Conservation (phyloP, 108 stramenopile species). For the Cyclotella cryptica region DNA sequence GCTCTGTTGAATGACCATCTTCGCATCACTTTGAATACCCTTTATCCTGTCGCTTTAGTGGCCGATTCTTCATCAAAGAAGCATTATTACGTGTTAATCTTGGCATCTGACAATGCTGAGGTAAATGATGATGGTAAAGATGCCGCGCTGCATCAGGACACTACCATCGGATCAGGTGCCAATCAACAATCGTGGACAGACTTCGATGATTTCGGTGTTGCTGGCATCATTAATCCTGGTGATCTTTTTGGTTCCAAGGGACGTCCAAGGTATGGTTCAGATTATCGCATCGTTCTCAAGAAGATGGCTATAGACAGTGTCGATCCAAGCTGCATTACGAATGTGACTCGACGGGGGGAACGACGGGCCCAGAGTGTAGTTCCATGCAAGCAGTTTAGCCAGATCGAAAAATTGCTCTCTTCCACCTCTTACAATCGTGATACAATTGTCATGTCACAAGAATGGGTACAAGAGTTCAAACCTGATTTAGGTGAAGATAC, state of each 20-base stretch:
- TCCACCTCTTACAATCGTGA: slow-evolving; percentile 23
- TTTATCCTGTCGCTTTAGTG: slow-evolving; percentile 53
- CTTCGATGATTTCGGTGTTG: slow-evolving; percentile 13
- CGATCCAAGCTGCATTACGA: slow-evolving; percentile 7
- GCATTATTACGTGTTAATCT: slow-evolving; percentile 44
- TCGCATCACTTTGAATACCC: slow-evolving; percentile 1
- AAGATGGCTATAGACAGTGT: slow-evolving; percentile 41
- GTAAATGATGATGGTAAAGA: slow-evolving; percentile 17
- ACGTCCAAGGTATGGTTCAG: slow-evolving; percentile 42
- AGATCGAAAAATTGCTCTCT: slow-evolving; percentile 31
- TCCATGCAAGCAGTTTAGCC: slow-evolving; percentile 13
- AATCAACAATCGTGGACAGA: slow-evolving; percentile 47
- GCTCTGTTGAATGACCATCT: slow-evolving; percentile 37
- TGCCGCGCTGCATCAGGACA: slow-evolving; percentile 24
- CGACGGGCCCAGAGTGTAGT: neutral
- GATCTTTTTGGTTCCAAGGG: slow-evolving; percentile 40
- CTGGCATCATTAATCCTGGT: slow-evolving; percentile 5
- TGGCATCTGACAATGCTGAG: slow-evolving; percentile 29
- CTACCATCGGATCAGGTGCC: slow-evolving; percentile 48
- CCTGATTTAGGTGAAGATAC: slow-evolving; percentile 50
- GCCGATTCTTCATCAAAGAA: slow-evolving; percentile 43
- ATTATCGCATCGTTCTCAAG: slow-evolving; percentile 42
- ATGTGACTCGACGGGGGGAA: neutral
- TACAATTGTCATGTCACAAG: slow-evolving; percentile 31
- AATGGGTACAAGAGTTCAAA: slow-evolving; percentile 39